phyloP scores from a whole-genome alignment of 345 rosid genomes.

The Passiflora organensis region DNA sequence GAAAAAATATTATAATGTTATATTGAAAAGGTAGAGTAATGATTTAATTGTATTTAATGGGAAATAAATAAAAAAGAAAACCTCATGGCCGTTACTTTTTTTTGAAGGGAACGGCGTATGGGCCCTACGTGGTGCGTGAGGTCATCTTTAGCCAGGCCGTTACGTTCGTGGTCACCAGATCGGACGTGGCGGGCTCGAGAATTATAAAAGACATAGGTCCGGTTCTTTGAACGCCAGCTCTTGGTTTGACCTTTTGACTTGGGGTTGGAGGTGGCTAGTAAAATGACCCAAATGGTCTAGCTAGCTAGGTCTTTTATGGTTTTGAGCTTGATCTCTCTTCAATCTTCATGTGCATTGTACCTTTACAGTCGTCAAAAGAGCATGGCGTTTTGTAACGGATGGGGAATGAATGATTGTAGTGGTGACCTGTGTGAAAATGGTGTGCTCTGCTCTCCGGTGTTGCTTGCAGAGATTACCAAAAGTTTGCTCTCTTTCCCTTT shows the following conservation, averaged over 20 bases:
- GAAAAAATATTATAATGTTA: neutral
- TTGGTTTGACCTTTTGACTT: conserved; percentile 12
- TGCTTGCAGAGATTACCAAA: too few relatives aligned
- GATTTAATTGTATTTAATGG: neutral
- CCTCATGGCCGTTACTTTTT: conserved; percentile 53
- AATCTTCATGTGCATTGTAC: too few relatives aligned
- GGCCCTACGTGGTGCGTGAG: conserved; percentile 35
- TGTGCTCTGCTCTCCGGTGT: too few relatives aligned
- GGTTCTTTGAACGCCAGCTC: conserved; percentile 28
- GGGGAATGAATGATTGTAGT: too few relatives aligned
- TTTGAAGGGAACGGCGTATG: conserved; percentile 47
- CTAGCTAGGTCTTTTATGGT: neutral
- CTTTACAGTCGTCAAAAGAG: too few relatives aligned
- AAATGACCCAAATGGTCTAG: neutral
- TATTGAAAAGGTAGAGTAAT: neutral
- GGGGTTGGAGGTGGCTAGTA: neutral
- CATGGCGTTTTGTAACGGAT: too few relatives aligned
- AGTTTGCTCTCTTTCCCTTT: too few relatives aligned
- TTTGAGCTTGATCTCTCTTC: neutral
- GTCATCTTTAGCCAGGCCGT: conserved; percentile 38
- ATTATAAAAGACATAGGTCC: neutral
- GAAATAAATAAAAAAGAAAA: conserved; percentile 1
- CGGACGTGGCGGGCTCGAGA: conserved; percentile 17
- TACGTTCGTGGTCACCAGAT: conserved; percentile 37
- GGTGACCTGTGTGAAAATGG: too few relatives aligned